Conservation (phyloP, 257 asterid species). For the Jaltomata sinuosa region DNA sequence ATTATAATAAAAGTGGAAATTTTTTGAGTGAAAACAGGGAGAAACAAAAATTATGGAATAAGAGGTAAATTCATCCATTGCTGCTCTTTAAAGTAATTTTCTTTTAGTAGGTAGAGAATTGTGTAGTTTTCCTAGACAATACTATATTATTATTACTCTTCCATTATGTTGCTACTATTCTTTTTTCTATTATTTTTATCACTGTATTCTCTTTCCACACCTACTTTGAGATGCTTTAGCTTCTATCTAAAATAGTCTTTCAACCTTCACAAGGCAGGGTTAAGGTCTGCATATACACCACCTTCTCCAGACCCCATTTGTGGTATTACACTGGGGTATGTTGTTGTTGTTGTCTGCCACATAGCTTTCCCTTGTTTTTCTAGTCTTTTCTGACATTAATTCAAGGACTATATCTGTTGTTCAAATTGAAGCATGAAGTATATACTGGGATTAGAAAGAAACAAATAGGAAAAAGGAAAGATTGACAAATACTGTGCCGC, state of each 20-base stretch:
- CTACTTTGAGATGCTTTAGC: too few relatives aligned
- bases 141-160: background rate
- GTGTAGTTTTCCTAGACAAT: background rate
- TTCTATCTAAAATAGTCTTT: too few relatives aligned
- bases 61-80: background rate
- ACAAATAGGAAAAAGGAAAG: background rate
- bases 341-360: background rate
- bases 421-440: background rate
- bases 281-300: too few relatives aligned
- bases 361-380: background rate
- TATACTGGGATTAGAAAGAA: background rate
- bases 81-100: background rate
- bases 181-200: too few relatives aligned
- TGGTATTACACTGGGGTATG: background rate
- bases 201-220: too few relatives aligned
- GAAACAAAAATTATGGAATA: background rate
- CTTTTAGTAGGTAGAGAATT: background rate
- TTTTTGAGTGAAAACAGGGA: background rate
- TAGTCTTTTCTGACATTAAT: background rate
- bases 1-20: background rate
- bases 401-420: background rate
- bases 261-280: too few relatives aligned
- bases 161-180: background rate
- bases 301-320: background rate
- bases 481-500: background rate